These are phyloP conservation scores for Penicillium freii DNA, from an alignment of 2,329 filamentous ascomycete species.

Conservation along the genomic window DNA sequence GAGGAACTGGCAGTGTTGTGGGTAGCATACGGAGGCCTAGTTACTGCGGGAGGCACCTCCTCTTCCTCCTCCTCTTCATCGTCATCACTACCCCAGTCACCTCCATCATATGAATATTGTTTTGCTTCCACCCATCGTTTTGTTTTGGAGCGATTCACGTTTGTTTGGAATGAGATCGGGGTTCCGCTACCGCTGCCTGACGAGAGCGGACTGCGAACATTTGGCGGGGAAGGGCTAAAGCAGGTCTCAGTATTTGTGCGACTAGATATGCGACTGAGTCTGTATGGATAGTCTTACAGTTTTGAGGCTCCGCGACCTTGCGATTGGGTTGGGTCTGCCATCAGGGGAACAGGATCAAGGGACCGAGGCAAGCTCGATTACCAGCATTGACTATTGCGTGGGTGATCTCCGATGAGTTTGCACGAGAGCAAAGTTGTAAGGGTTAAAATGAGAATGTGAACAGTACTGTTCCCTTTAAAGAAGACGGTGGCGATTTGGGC, in stretches of 20 bases:
- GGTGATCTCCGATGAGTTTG: not conserved
- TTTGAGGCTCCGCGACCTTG: conserved; percentile 26
- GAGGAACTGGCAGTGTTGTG: conserved; percentile 29
- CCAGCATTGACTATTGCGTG: conserved; percentile 19
- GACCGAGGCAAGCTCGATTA: conserved; percentile 4
- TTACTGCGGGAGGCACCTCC: conserved; percentile 46
- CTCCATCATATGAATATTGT: conserved; percentile 80
- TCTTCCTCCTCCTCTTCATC: conserved; percentile 61
- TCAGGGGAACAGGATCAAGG: conserved; percentile 11
- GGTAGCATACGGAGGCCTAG: conserved; percentile 25
- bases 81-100: conserved; percentile 78
- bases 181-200: conserved; percentile 35
- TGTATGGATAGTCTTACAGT: conserved; percentile 22
- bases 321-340: conserved; percentile 30
- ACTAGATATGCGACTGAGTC: not conserved
- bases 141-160: conserved; percentile 85
- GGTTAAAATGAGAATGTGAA: not conserved
- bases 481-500: conserved; percentile 17
- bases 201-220: conserved; percentile 29
- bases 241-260: conserved; percentile 15
- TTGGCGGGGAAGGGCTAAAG: conserved; percentile 19
- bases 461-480: not conserved
- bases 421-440: not conserved
- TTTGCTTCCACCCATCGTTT: conserved; percentile 95
- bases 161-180: conserved; percentile 69